phyloP scores from a whole-genome alignment of 768 basidiomycete species.

The Lentinula detonsa region DNA sequence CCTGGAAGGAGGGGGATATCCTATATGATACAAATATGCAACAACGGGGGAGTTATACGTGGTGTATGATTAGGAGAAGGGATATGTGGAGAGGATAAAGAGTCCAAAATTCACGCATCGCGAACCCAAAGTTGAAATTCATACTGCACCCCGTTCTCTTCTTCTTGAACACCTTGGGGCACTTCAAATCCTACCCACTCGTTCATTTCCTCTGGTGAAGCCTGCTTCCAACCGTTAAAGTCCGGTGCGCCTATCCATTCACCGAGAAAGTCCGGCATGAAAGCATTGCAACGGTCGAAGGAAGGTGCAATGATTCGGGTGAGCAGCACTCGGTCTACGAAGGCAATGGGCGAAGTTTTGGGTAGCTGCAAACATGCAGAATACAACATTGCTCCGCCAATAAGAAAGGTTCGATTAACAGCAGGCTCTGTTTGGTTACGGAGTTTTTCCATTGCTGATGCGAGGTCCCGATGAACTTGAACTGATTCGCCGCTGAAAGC shows the following conservation, averaged over 20 bases:
- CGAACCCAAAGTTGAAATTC: conserved; percentile 96
- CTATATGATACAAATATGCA: not conserved
- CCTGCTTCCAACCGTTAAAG: conserved; percentile 43
- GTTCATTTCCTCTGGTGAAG: conserved; percentile 56
- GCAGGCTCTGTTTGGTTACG: conserved; percentile 15
- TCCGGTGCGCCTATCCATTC: conserved; percentile 11
- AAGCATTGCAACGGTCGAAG: conserved; percentile 82
- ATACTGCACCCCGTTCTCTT: conserved; percentile 83
- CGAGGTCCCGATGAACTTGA: conserved; percentile 33
- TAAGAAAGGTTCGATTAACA: conserved; percentile 72
- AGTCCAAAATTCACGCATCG: conserved; percentile 14
- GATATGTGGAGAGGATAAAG: not conserved
- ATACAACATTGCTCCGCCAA: conserved; percentile 90
- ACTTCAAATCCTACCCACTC: conserved; percentile 82
- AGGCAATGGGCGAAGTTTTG: conserved; percentile 23
- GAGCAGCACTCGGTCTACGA: conserved; percentile 79
- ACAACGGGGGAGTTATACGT: not conserved
- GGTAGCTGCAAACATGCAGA: conserved; percentile 50
- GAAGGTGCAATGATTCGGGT: conserved; percentile 74
- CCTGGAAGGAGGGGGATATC: not conserved
- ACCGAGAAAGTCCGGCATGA: conserved; percentile 70
- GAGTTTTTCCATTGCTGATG: conserved; percentile 32
- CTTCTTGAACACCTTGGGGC: conserved; percentile 67
- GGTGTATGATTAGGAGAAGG: not conserved
- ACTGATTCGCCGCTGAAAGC: conserved; percentile 13